Base-by-base conservation (phyloP, 73 alveolate genomes). In the Breviolum minutum region DNA sequence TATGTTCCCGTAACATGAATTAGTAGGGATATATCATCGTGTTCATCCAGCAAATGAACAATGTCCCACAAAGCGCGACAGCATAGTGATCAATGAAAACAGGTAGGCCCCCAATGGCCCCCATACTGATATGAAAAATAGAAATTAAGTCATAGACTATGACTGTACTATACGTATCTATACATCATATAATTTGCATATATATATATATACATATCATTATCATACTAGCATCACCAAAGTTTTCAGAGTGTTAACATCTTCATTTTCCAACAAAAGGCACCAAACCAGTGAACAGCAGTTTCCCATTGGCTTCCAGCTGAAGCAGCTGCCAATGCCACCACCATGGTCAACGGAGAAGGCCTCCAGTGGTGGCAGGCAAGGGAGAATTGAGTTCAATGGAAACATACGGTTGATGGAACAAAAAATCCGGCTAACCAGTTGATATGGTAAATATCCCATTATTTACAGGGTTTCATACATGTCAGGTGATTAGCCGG, bases 301-400 rank as follows among this genome's bases (percentile, higher is more conserved):
- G 54, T 60, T 61, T 82, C 91, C 91, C 91, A 82, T 11, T 54
- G 54, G 60, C 91, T 82, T 11, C 91, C 91, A 19, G 48, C 60
- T 5, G 91, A 48, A 6, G 91, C 5, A 4, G 91, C 91, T 17
- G 22, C 60, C 22, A 82, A 54, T 5, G 91, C 91, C 14, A 60
- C 91, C 91, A 82, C 91, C 91, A 82, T 82, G 74, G 91, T 82
- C 74, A 82, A 60, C 60, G 26, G 2, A 6, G 68, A n/a, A 54
- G 74, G 91, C 91, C 91, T 82, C 20, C 63, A 24, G 19, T 30
- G 80, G 40, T 70, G 32, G 13, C 0, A 71, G 7, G 81, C 26
- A 8, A 5, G 40, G 32, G 81, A 17, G 0, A 8, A 22, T 22
- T 8, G 19, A 8, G 63, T 9, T 29, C 12, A 77, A 6, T 10